Evolutionary conservation across 2,329 filamentous ascomycete species (phyloP).

Genomic region (Domatiomyces globalis): DNA sequence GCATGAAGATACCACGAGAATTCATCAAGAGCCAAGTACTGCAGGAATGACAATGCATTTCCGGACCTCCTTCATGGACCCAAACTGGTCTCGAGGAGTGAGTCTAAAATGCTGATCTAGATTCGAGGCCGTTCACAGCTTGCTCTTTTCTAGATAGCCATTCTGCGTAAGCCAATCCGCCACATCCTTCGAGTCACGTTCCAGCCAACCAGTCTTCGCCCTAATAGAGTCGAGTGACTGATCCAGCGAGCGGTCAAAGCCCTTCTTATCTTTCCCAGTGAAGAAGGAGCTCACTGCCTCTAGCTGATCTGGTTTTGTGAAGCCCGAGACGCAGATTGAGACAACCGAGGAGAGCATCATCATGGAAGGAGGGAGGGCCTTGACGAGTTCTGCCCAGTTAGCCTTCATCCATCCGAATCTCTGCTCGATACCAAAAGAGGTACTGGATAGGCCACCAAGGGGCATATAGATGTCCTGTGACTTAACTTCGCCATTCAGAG

Average conservation of each 20-base stretch:
- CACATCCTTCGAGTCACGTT: conserved; percentile 66
- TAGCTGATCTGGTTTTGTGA: conserved; percentile 63
- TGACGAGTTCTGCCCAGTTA: conserved; percentile 74
- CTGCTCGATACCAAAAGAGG: conserved; percentile 62
- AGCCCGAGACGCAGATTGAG: conserved; percentile 64
- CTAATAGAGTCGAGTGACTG: conserved; percentile 75
- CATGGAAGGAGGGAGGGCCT: conserved; percentile 71
- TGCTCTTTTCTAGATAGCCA: conserved; percentile 33
- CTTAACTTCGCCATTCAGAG: conserved; percentile 70
- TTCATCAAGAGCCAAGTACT: not conserved
- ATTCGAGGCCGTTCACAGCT: not conserved
- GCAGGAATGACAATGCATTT: not conserved
- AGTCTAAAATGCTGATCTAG: not conserved
- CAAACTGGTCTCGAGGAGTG: not conserved
- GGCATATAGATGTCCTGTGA: conserved; percentile 91
- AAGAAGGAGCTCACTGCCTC: conserved; percentile 71
- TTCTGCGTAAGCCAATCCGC: conserved; percentile 54
- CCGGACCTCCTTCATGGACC: not conserved
- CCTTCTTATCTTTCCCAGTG: conserved; percentile 62
- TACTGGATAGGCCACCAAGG: conserved; percentile 60
- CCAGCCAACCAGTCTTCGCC: conserved; percentile 71
- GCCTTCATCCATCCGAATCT: conserved; percentile 71
- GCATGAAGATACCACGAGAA: not conserved
- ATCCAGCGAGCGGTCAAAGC: conserved; percentile 77
- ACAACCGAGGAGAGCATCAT: conserved; percentile 78